Percentiles rank a stretch among this genome's conserved stretches.
Evolutionary conservation across 2,329 filamentous ascomycete species (phyloP).

Genomic region (Biscogniauxia marginata): DNA sequence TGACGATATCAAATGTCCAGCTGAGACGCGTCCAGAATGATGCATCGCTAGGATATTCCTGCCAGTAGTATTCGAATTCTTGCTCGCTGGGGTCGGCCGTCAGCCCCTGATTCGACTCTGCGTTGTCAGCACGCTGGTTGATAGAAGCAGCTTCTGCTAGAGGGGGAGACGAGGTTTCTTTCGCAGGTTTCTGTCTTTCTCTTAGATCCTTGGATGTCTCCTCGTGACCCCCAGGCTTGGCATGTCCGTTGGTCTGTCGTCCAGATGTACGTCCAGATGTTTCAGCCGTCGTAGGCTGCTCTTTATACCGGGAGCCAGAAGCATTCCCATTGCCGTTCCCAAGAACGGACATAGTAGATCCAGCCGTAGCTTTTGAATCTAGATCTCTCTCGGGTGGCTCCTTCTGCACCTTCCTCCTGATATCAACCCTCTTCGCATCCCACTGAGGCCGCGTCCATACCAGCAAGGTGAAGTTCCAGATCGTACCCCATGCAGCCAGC

Average conservation of each 20-base stretch:
- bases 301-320: not conserved
- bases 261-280: too few species aligned
- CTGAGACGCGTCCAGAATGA: slow-evolving; percentile 48
- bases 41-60: slow-evolving; percentile 53
- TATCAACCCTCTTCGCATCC: slow-evolving; percentile 52
- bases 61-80: slow-evolving; percentile 56
- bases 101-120: slow-evolving; percentile 1
- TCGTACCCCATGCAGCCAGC: slow-evolving; percentile 48
- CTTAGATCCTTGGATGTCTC: not conserved
- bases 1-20: slow-evolving; percentile 57
- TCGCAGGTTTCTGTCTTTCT: slow-evolving; percentile 4
- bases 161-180: too few species aligned
- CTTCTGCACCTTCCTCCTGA: slow-evolving; percentile 22
- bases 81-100: slow-evolving; percentile 20
- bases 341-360: not conserved
- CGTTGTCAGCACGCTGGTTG: slow-evolving; percentile 4
- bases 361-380: not conserved
- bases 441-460: slow-evolving; percentile 56
- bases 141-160: slow-evolving; percentile 3
- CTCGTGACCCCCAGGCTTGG: not conserved
- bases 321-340: not conserved
- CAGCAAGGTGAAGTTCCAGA: slow-evolving; percentile 49
- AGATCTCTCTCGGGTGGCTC: not conserved
- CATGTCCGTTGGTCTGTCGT: slow-evolving; percentile 7
- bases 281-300: not conserved